Base-by-base conservation (phyloP, 257 asterid genomes). In the Lycium barbarum region DNA sequence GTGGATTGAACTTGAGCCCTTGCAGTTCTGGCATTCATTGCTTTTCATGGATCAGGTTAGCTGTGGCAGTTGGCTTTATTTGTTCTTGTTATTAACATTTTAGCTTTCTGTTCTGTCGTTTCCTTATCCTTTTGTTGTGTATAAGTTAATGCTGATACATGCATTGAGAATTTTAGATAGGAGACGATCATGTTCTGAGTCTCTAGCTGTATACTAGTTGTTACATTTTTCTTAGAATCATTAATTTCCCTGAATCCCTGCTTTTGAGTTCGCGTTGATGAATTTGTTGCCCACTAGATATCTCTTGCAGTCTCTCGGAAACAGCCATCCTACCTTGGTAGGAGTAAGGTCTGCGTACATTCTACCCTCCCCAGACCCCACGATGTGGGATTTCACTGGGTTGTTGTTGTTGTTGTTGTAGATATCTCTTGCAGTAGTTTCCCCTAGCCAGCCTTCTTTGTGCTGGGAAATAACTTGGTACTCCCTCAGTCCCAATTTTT, bases 11-110 rank as follows among this genome's bases (percentile, higher is more conserved):
- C 93, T 96, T 70, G 99, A 96, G 90, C 98, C 98, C 47, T 80
- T 86, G 87, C 97, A 95, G 92, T 96, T 90, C 85, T 96, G 98
- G 98, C 97, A 96, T 89, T 95, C 98, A 85, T 87, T 95, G 79
- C 96, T 96, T 86, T 95, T 96, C 87, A 96, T 96, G 99, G 99
- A 96, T 87, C 98, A 95, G 98, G 99, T 96, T 84, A 83, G 93
- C 89, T 78, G 14, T 78, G 61, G 49, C 45, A 53, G 47, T 78
- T 78, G 59, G 51, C 63, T 51, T 26, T 5, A 22, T 26, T 53
- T 78, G 13, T 51, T 53, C 65, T 53, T 26, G 65, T 14, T 53
- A 53, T 26, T 78, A 78, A 53, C 62, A 78, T 14, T 78, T 22
- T 14, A 54, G 65, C 65, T 72, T 43, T 14, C 63, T 7, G 82